phyloP scores from a whole-genome alignment of 257 asterid genomes.

The Solanum chiquidenum region DNA sequence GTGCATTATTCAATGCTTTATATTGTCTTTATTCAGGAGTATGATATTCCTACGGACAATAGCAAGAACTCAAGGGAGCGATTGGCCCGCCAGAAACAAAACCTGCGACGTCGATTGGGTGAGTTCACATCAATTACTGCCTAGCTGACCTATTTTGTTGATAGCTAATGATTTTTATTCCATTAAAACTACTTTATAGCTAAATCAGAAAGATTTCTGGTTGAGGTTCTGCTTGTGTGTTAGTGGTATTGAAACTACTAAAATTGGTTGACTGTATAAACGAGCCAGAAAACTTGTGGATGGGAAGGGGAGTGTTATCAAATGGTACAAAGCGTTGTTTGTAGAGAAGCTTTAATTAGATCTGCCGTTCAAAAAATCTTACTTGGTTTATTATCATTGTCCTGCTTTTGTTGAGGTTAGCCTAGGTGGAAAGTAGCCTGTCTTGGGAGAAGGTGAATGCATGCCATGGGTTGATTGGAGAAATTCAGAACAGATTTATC shows the following conservation, averaged over 20 bases:
- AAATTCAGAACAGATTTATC: not conserved
- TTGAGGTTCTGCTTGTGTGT: not conserved
- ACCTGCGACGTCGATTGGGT: constrained; percentile 89
- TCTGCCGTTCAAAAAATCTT: not conserved
- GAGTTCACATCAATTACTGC: constrained; percentile 13
- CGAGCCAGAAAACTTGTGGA: not conserved
- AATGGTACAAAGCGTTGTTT: not conserved
- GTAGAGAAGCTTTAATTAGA: not conserved
- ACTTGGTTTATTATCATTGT: not conserved
- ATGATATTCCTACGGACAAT: constrained; percentile 70
- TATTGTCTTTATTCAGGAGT: constrained; percentile 52
- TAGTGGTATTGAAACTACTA: not conserved
- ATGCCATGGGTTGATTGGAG: not conserved
- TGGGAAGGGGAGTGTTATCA: not conserved
- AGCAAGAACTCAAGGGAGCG: constrained; percentile 82
- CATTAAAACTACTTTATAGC: not conserved
- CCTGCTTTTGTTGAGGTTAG: not conserved
- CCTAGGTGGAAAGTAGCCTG: not conserved
- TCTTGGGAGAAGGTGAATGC: not conserved
- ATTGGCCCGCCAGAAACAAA: constrained; percentile 87
- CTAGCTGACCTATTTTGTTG: not conserved
- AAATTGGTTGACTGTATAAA: not conserved
- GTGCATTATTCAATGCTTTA: not conserved
- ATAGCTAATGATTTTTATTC: not conserved
- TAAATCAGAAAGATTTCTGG: not conserved